Evolutionary conservation across 1,139 yeast genomes (phyloP).

Genomic region (Saccharomyces hybrid): DNA sequence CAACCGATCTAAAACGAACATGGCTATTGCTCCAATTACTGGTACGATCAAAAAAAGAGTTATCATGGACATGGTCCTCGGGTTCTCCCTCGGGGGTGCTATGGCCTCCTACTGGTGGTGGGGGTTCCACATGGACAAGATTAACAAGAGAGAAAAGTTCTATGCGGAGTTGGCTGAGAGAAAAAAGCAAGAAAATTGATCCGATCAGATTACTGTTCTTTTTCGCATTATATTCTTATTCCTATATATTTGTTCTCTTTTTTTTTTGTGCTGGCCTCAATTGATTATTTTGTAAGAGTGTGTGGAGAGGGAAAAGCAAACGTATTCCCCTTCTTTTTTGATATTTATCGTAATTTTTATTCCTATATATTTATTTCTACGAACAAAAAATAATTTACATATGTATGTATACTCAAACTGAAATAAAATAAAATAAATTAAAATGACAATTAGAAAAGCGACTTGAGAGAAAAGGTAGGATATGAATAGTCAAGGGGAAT

Average conservation of each 20-base stretch:
- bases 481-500: too few relatives aligned
- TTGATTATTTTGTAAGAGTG: constrained; percentile 3
- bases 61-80: constrained; percentile 70
- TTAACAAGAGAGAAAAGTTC: constrained; percentile 75
- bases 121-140: constrained; percentile 65
- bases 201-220: not conserved
- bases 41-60: constrained; percentile 81
- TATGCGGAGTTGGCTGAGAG: constrained; percentile 68
- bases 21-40: constrained; percentile 80
- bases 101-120: constrained; percentile 65
- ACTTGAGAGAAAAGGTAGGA: not conserved
- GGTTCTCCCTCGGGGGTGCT: constrained; percentile 46
- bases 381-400: not conserved
- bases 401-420: not conserved
- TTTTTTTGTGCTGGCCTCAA: constrained; percentile 1
- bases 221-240: not conserved
- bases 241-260: not conserved
- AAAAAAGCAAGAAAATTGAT: constrained; percentile 44
- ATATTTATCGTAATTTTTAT: not conserved
- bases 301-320: not conserved
- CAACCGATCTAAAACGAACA: constrained; percentile 10
- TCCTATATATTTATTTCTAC: not conserved
- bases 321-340: not conserved
- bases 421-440: not conserved
- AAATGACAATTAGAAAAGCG: not conserved